Conservation (phyloP, 305 asterid species). For the Fraxinus ornus region DNA sequence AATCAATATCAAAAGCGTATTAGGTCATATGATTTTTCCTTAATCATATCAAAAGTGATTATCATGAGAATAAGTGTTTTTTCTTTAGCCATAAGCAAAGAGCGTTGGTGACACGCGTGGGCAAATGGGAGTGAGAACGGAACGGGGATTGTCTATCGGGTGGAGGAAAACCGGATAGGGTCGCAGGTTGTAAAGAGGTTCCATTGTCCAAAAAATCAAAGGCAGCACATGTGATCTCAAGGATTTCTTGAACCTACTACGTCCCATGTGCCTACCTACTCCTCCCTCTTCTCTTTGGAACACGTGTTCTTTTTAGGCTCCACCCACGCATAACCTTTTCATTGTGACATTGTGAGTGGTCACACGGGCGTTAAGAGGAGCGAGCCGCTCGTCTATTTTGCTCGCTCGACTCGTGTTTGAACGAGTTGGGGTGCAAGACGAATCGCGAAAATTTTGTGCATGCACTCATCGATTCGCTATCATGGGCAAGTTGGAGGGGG, state of each 20-base stretch:
- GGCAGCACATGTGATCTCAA: constrained; percentile 61
- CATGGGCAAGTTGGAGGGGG: too few species aligned
- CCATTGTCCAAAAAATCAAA: constrained; percentile 29
- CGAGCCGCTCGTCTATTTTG: background rate
- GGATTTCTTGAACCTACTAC: constrained; percentile 49
- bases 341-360: background rate
- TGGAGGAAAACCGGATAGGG: constrained; percentile 45
- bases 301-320: constrained; percentile 29
- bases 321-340: constrained; percentile 16
- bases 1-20: background rate
- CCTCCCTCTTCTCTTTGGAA: background rate
- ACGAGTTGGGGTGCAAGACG: background rate
- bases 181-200: constrained; percentile 24
- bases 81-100: background rate
- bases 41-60: background rate
- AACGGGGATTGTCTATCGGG: background rate
- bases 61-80: background rate
- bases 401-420: background rate
- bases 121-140: background rate
- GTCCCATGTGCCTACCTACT: constrained; percentile 48
- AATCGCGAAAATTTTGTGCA: too few species aligned
- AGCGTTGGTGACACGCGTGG: background rate
- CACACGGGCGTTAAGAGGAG: background rate
- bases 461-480: too few species aligned
- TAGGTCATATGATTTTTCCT: background rate